These are phyloP conservation scores for Globisporangium rhizosaccharum DNA, from an alignment of 352 stramenopile genomes.

Conservation along the genomic window DNA sequence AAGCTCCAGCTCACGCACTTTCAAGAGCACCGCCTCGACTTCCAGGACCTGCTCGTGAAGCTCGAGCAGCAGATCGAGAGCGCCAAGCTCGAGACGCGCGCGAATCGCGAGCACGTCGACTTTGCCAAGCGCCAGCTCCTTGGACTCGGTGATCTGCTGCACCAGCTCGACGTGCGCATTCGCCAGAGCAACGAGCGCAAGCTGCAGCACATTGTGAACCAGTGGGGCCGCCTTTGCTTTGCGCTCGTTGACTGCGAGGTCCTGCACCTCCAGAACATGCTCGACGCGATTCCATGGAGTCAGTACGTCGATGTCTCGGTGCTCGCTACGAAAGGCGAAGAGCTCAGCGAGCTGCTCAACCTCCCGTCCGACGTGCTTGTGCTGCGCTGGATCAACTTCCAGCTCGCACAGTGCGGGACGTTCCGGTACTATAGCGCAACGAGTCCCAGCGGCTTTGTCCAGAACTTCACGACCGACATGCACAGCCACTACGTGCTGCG, in stretches of 20 bases:
- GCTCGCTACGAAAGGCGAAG: constrained; percentile 48
- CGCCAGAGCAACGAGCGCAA: constrained; percentile 49
- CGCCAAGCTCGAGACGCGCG: constrained; percentile 34
- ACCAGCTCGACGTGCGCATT: constrained; percentile 42
- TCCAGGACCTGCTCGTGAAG: constrained; percentile 40
- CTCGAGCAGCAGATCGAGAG: constrained; percentile 54
- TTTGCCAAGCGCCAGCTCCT: constrained; percentile 54
- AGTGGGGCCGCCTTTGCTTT: constrained; percentile 58
- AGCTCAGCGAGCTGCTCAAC: constrained; percentile 39
- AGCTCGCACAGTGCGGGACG: constrained; percentile 35
- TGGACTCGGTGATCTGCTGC: constrained; percentile 48
- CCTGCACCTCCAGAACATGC: constrained; percentile 55
- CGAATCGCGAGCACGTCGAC: constrained; percentile 52
- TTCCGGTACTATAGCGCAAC: constrained; percentile 20
- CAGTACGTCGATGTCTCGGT: constrained; percentile 41
- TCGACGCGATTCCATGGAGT: constrained; percentile 29
- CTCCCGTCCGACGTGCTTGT: constrained; percentile 54
- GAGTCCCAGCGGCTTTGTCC: constrained; percentile 31
- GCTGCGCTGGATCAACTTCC: constrained; percentile 68
- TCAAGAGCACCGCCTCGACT: constrained; percentile 38
- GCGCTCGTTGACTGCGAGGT: constrained; percentile 51
- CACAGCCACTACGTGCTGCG: constrained; percentile 47
- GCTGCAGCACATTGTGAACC: constrained; percentile 53
- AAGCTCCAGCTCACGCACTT: constrained; percentile 40
- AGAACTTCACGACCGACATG: constrained; percentile 72